Evolutionary conservation across 2,329 filamentous ascomycete genomes (phyloP), one percentile per base, ranked within the genome.

Genomic region (Sporothrix inflata): DNA sequence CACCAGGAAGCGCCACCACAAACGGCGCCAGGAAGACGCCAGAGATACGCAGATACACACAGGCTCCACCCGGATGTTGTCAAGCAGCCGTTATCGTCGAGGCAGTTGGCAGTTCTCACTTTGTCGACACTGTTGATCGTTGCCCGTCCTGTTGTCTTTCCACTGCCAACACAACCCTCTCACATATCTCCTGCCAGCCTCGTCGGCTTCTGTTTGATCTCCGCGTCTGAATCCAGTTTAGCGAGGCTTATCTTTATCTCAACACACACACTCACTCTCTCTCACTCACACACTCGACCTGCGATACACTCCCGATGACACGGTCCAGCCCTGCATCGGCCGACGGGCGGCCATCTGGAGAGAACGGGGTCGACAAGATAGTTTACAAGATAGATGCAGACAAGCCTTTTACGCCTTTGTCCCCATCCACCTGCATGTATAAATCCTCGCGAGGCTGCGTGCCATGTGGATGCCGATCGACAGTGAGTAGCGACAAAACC

Each of bases 201-300:
- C n/a, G 38, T 65, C 60, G 60, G 60, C 60, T 65, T 42, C 38
- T 45, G 34, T 65, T 65, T 45, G 60, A 45, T 45, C 40, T 65
- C 60, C 60, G 60, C n/a, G 34, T 42, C 60, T 27, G 3, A 65
- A 65, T 42, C 60, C 8, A 65, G 60, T 24, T 24, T 45, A 65
- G 49, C 21, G 38, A 65, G 60, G 60, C 60, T 16, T 65, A 65
- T 45, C 30, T 38, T 34, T 34, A 61, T 61, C 53, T 55, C 14
- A 16, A 7, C 55, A 16, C 55, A 34, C 55, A 16, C 24, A 16
- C 24, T 38, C 24, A 16, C 24, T 38, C 19, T 7, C 57, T 38
- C 7, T 19, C 24, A 21, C 24, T 30, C 53, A 30, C 53, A 12
- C 30, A 34, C 30, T 55, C 9, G 8, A 14, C 51, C 47, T 51